Percentiles rank a stretch among this genome's conserved stretches.
phyloP scores from a whole-genome alignment of 495 filamentous ascomycete species.

The Aspergillus kassunensis region DNA sequence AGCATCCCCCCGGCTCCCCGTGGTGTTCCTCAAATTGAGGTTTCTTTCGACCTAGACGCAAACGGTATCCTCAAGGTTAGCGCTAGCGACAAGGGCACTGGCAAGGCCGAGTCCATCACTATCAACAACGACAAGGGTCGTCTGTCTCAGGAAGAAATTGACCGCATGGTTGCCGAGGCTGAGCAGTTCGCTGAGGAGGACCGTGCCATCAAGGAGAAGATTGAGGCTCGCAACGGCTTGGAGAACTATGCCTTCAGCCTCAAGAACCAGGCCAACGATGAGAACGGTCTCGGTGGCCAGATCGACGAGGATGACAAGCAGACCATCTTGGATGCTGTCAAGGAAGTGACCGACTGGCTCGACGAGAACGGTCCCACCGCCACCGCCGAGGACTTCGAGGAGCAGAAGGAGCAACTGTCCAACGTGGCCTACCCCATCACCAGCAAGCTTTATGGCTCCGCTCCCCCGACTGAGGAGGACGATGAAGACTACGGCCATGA shows the following conservation, averaged over 20 bases:
- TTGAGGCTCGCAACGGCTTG: constrained; percentile 91
- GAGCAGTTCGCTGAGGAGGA: constrained; percentile 99
- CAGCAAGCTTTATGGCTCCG: constrained; percentile 86
- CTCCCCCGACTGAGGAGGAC: constrained; percentile 57
- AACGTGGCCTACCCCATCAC: constrained; percentile 98
- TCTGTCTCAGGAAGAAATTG: constrained; percentile 92
- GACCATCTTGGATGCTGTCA: constrained; percentile 90
- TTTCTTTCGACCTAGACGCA: constrained; percentile 95
- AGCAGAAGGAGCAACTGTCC: constrained; percentile 99
- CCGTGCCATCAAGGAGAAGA: constrained; percentile 91
- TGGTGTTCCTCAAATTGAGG: constrained; percentile 96
- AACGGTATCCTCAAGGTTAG: constrained; percentile 97
- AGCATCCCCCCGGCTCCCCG: constrained; percentile 91
- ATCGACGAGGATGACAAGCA: constrained; percentile 99
- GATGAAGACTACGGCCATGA: constrained; percentile 80
- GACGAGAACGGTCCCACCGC: constrained; percentile 91
- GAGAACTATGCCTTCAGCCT: constrained; percentile 96
- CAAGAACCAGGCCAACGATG: constrained; percentile 98
- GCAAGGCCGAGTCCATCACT: constrained; percentile 92
- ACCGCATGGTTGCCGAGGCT: constrained; percentile 95
- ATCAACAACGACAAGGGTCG: constrained; percentile 99
- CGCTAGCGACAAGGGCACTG: constrained; percentile 93
- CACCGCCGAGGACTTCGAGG: constrained; percentile 89
- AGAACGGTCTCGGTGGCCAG: constrained; percentile 95
- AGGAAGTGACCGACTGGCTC: constrained; percentile 96